Evolutionary conservation across 2,329 filamentous ascomycete genomes (phyloP), one percentile per base, ranked within the genome.

Genomic region (Conoideocrella luteorostrata): DNA sequence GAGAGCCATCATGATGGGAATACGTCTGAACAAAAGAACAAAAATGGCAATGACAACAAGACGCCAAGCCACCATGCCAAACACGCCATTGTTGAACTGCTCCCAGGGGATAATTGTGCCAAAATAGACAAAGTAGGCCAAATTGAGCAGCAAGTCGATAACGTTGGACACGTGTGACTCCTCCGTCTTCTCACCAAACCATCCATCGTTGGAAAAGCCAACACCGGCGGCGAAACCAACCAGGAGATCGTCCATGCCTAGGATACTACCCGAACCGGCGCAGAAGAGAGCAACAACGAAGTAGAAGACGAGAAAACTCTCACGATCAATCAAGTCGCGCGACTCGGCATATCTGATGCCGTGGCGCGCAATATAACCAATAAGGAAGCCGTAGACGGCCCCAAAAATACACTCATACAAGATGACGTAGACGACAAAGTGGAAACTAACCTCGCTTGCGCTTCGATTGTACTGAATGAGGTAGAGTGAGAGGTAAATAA

Each of bases 131-230:
- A 98, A 98, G 66, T 97, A 98, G 3, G 91, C 79, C 80, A 98
- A 78, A 66, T 98, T 98, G 70, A 98, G 82, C 48, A 98, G 72
- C 62, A 98, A 67, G 72, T 98, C 93, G 59, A 98, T 98, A 61
- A 98, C 93, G 79, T 98, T 97, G 63, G 91, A 97, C 9, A 98
- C 93, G 62, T 97, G 93, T 0, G 93, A 91, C 65, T 98, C 93
- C 61, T 98, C 93, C 0, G 93, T 98, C 73, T 96, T 96, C 59
- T 96, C 87, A 13, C 87, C 86, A 57, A 98, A 98, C 93, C 93
- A 98, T 52, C 93, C 93, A 60, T 98, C 93, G 64, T 98, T 98
- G 55, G 90, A 96, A 71, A 98, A 98, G 43, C 93, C 93, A n/a
- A 98, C 93, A 46, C 93, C 93, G 44, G 87, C 88, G 12, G 91